Percentiles rank a stretch among this genome's conserved stretches.
Conservation (phyloP, 768 basidiomycete species). For the Leccinum sublutescens region DNA sequence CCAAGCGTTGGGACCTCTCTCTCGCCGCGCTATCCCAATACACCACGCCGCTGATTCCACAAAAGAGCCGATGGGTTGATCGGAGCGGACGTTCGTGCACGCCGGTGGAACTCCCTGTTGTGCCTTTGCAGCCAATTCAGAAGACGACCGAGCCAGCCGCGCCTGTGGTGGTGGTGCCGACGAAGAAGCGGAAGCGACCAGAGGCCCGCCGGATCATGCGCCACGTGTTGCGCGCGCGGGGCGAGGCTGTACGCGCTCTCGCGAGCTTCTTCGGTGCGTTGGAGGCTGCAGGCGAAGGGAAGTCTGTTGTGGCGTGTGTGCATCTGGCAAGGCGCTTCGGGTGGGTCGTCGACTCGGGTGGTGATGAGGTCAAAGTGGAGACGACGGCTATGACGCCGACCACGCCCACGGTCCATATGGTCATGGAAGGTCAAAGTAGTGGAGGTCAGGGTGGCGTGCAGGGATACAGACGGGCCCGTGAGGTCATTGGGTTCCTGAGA, state of each 20-base stretch:
- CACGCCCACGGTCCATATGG: constrained; percentile 23
- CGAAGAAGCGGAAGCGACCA: constrained; percentile 42
- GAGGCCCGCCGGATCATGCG: constrained; percentile 84
- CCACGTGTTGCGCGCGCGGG: constrained; percentile 84
- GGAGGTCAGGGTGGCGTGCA: constrained; percentile 15
- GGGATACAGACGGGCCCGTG: constrained; percentile 65
- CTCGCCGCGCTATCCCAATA: constrained; percentile 71
- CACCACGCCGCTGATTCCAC: constrained; percentile 61
- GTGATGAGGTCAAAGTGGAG: constrained; percentile 30
- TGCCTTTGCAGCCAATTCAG: neutral
- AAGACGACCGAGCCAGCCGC: constrained; percentile 38
- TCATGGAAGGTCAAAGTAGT: neutral
- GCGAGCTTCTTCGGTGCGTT: constrained; percentile 70
- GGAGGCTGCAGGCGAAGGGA: constrained; percentile 43
- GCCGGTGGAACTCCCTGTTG: constrained; percentile 14
- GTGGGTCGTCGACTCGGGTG: constrained; percentile 20
- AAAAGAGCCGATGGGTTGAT: constrained; percentile 72
- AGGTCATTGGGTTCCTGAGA: constrained; percentile 72
- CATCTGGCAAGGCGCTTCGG: constrained; percentile 48
- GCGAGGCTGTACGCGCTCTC: constrained; percentile 76
- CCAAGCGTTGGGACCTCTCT: constrained; percentile 79
- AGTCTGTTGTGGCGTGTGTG: constrained; percentile 46
- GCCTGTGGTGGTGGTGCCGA: neutral
- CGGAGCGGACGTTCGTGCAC: constrained; percentile 39
- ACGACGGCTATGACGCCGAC: constrained; percentile 19